Evolutionary conservation across 1,284 basidiomycete genomes (phyloP).

Genomic region (Neonothopanus nambi): DNA sequence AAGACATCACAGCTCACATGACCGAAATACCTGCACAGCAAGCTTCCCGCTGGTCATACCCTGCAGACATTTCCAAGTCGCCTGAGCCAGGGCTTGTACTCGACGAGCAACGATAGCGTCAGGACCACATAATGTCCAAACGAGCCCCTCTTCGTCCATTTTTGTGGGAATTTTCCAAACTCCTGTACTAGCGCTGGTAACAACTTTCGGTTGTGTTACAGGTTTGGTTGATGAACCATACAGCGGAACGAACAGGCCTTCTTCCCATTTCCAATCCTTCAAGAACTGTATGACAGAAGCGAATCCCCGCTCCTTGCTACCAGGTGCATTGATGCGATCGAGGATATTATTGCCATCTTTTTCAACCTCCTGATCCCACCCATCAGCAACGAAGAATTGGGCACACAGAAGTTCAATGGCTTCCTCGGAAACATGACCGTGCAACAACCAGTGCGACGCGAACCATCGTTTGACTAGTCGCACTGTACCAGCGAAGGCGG

Average conservation of each 20-base stretch:
- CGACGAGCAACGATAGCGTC: conserved; percentile 72
- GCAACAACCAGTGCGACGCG: conserved; percentile 84
- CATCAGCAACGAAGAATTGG: conserved; percentile 52
- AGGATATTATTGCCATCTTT: conserved; percentile 28
- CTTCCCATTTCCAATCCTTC: conserved; percentile 84
- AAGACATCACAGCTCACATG: not conserved
- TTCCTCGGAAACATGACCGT: conserved; percentile 71
- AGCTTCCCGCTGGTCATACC: conserved; percentile 38
- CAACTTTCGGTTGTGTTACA: conserved; percentile 1
- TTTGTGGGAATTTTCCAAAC: conserved; percentile 88
- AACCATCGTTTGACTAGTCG: conserved; percentile 94
- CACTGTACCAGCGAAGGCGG: conserved; percentile 82
- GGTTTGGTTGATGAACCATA: conserved; percentile 35
- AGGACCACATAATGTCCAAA: conserved; percentile 74
- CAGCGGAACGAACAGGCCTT: conserved; percentile 59
- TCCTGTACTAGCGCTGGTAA: conserved; percentile 35
- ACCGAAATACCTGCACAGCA: conserved; percentile 50
- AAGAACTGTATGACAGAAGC: conserved; percentile 75
- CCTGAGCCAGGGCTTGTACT: conserved; percentile 70
- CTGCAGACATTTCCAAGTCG: conserved; percentile 57
- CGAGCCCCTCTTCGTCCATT: conserved; percentile 69
- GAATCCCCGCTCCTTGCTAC: conserved; percentile 82
- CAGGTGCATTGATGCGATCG: conserved; percentile 45
- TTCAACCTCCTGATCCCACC: conserved; percentile 29
- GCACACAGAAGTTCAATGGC: conserved; percentile 86